A percentile compares a stretch with the other conserved stretches of the same genome.
Evolutionary conservation across 257 asterid species (phyloP).

Genomic region (Forsythia suspensa): DNA sequence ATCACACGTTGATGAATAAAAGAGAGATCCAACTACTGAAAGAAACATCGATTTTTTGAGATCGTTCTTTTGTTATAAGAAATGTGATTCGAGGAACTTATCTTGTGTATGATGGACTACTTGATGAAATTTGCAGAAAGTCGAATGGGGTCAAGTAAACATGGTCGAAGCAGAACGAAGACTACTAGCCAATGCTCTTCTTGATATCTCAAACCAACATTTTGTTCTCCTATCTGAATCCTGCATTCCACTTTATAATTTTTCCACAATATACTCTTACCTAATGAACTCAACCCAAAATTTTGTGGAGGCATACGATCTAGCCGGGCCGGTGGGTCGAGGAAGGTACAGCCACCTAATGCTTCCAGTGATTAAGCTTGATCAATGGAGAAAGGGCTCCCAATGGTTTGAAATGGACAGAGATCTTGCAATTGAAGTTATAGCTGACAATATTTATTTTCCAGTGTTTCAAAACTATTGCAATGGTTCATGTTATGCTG

Average conservation of each 20-base stretch:
- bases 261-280: slow-evolving; percentile 72
- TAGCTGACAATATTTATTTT: slow-evolving; percentile 53
- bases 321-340: slow-evolving; percentile 56
- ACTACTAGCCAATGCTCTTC: slow-evolving; percentile 78
- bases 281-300: slow-evolving; percentile 50
- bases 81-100: too few relatives aligned
- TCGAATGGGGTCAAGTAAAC: slow-evolving; percentile 73
- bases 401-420: slow-evolving; percentile 88
- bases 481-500: slow-evolving; percentile 58
- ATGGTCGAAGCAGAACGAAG: slow-evolving; percentile 95
- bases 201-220: slow-evolving; percentile 74
- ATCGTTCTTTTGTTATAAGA: too few relatives aligned
- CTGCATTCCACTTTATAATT: slow-evolving; percentile 82
- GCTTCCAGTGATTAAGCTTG: slow-evolving; percentile 50
- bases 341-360: slow-evolving; percentile 60
- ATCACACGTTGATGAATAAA: too few relatives aligned
- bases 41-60: too few relatives aligned
- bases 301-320: slow-evolving; percentile 61
- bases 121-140: slow-evolving; percentile 44
- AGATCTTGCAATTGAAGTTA: slow-evolving; percentile 58
- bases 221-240: slow-evolving; percentile 85
- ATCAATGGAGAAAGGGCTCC: slow-evolving; percentile 84
- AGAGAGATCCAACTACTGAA: too few relatives aligned
- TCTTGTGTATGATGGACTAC: too few relatives aligned
- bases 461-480: slow-evolving; percentile 51